These are phyloP conservation scores for Ziziphus jujuba DNA, from an alignment of 306 rosid genomes.

Conservation along the genomic window DNA sequence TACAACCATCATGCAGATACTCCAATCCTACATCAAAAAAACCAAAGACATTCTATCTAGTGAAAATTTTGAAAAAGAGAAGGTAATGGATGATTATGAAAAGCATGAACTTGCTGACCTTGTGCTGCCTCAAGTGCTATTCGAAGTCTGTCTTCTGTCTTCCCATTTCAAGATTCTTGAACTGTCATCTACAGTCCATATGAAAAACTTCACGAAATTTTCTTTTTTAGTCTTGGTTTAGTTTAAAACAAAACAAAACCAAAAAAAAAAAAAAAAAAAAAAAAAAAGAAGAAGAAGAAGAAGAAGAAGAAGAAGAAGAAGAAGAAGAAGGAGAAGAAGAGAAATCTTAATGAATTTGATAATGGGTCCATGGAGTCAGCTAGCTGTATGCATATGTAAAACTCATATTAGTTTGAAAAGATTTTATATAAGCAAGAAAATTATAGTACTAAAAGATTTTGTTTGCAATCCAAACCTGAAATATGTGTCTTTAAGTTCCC, in stretches of 20 bases:
- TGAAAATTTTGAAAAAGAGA: not conserved
- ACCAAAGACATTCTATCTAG: too few species aligned
- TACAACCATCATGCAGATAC: too few species aligned
- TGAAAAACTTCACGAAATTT: not conserved
- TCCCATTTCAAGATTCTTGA: slow-evolving; percentile 12
- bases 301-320: too few species aligned
- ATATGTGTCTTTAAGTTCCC: slow-evolving; percentile 25
- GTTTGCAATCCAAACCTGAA: slow-evolving; percentile 17
- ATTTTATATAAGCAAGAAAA: not conserved
- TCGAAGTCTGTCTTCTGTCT: not conserved
- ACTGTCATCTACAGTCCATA: not conserved
- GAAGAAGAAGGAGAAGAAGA: too few species aligned
- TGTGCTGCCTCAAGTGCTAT: slow-evolving; percentile 24
- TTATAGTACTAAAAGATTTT: too few species aligned
- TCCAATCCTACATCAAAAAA: slow-evolving; percentile 21
- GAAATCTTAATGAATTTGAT: too few species aligned
- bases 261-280: too few species aligned
- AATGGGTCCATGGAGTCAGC: too few species aligned
- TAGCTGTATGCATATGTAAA: too few species aligned
- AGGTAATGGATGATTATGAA: too few species aligned
- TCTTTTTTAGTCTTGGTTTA: not conserved
- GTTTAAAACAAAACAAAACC: too few species aligned
- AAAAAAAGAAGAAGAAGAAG: too few species aligned
- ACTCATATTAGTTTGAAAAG: not conserved
- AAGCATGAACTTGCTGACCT: not conserved